Base-by-base conservation (phyloP, 2,329 filamentous ascomycete species). In the Bipolaris gigantea region DNA sequence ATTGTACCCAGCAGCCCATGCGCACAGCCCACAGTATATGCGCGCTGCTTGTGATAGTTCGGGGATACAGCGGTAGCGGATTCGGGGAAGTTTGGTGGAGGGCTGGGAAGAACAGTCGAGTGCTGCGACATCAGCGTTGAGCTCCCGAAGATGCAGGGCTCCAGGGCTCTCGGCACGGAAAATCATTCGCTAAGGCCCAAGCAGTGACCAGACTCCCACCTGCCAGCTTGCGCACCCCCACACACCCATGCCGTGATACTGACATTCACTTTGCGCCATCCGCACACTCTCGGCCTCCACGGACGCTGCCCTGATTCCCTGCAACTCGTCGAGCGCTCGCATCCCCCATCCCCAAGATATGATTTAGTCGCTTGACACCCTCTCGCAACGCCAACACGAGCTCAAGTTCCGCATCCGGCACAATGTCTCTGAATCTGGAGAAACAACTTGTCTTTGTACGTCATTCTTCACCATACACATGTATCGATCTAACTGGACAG, bases 391-490 rank as follows among this genome's bases (percentile, higher is more conserved):
- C 61, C 66, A 62, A 69, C 62, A 57, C 57, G 57, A 61, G 58
- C 61, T 61, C 27, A 58, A 54, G 57, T 58, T 63, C 65, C 64
- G 60, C 64, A 70, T 66, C 60, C 56, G 63, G 60, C 64, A 70
- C 52, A 62, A 81, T 81, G 79, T 77, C 79, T 52, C 83, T 94
- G 69, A 87, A 92, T 69, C 82, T 94, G 48, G 90, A 94, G 78
- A 89, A 86, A 73, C 90, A 93, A 71, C 81, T 94, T 67, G 85
- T 85, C 75, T 92, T 92, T 77, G 90, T 94, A 84, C 75, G 88
- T 76, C 64, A 53, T 58, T 49, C 54, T 35, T 34, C 54, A 48
- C 21, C 23, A 23, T 16, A 18, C 48, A 32, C 16, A 21, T 50
- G 34, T 43, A 40, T 47, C 30, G 30, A 32, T 49, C 62, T 67